phyloP scores from a whole-genome alignment of 73 alveolate species.

The Paramecium primaurelia region DNA sequence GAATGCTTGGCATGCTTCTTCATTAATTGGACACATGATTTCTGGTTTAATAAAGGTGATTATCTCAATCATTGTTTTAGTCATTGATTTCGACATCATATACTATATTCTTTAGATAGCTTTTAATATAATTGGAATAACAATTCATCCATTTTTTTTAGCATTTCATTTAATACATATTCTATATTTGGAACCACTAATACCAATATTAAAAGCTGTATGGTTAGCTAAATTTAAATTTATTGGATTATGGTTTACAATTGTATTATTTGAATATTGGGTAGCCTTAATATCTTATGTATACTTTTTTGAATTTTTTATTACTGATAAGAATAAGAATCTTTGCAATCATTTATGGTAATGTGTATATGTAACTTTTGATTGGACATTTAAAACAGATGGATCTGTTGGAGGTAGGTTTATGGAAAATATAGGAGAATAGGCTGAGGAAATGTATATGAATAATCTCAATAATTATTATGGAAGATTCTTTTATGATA shows the following conservation, averaged over 20 bases:
- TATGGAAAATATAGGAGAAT: background rate
- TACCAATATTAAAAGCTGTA: conserved; percentile 16
- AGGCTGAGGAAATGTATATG: conserved; percentile 11
- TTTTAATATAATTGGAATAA: conserved; percentile 31
- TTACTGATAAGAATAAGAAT: background rate
- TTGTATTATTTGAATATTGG: background rate
- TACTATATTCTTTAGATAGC: conserved; percentile 36
- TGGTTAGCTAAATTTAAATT: conserved; percentile 42
- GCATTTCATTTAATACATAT: conserved; percentile 53
- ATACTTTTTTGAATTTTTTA: conserved; percentile 19
- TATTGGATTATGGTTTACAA: background rate
- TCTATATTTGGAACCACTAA: conserved; percentile 29
- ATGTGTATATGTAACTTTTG: conserved; percentile 52
- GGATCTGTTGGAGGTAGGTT: conserved; percentile 54
- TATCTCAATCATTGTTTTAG: background rate
- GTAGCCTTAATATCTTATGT: conserved; percentile 23
- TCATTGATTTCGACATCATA: conserved; percentile 35
- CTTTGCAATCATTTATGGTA: conserved; percentile 13
- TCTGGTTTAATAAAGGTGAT: background rate
- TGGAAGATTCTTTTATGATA: conserved; percentile 58
- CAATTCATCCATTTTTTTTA: conserved; percentile 56
- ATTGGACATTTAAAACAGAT: conserved; percentile 61
- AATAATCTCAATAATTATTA: background rate
- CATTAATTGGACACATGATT: background rate
- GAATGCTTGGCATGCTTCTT: conserved; percentile 14